Conservation (phyloP, 2,329 filamentous ascomycete species). For the Fusarium dlaminii region DNA sequence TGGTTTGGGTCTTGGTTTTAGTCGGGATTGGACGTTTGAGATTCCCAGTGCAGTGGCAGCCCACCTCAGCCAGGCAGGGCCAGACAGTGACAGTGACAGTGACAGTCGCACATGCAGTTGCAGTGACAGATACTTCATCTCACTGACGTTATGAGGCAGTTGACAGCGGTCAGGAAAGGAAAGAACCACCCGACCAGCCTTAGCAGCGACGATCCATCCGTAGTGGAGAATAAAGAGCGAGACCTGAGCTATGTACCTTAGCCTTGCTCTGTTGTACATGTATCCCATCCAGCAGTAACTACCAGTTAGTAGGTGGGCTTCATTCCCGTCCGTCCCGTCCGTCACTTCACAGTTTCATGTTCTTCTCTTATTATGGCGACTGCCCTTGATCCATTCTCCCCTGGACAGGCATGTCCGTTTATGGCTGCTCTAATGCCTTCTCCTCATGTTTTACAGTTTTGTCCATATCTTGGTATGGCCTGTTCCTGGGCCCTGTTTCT, state of each 20-base stretch:
- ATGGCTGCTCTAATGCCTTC: neutral
- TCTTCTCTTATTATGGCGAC: neutral
- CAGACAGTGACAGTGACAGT: neutral
- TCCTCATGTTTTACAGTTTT: neutral
- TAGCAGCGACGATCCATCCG: slow-evolving; percentile 8
- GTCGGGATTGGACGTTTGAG: neutral
- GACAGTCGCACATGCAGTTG: neutral
- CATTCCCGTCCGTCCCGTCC: neutral
- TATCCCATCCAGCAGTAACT: neutral
- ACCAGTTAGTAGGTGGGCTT: neutral
- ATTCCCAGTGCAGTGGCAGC: neutral
- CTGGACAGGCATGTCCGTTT: neutral
- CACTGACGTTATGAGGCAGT: neutral
- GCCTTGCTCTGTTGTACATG: neutral
- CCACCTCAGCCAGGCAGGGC: neutral
- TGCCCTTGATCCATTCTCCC: neutral
- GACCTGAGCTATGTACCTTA: neutral
- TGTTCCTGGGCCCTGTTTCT: neutral
- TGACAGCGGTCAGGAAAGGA: slow-evolving; percentile 1
- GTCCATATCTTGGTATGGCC: neutral
- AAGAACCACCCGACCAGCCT: neutral
- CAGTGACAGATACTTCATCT: neutral
- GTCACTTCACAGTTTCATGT: neutral
- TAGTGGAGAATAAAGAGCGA: neutral
- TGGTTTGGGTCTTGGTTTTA: neutral